Base-by-base conservation (phyloP, 2,329 filamentous ascomycete species). In the Beauveria rudraprayagi region DNA sequence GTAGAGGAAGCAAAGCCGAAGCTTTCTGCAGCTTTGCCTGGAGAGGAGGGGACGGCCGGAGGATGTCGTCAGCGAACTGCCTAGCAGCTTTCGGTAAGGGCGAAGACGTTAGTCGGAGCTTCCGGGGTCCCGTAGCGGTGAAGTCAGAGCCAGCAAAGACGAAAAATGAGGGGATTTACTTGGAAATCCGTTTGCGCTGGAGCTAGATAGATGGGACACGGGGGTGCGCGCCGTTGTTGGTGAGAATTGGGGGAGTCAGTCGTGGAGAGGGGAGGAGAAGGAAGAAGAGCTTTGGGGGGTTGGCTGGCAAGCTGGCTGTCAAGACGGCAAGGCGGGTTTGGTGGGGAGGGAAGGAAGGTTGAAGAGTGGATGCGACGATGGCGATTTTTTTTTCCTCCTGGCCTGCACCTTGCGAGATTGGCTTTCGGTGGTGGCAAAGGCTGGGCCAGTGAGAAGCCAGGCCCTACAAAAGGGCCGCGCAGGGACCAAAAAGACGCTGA, bases 341-440 rank as follows among this genome's bases (percentile, higher is more conserved):
- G 58, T 54, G 58, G 58, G 58, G 58, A 60, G 58, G 58, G 57
- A 47, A 60, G 58, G 58, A 60, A 60, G 57, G 57, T 53, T 53
- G 57, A 37, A 53, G 57, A 60, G 58, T 60, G 58, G 58, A 60
- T 60, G 58, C 41, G 47, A 59, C n/a, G 37, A 51, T 51, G 56
- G 56, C 47, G 56, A 52, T 52, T 52, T 59, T 59, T 59, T 59
- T 50, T 34, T 10, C 55, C 55, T 41, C 10, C n/a, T 22, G 34
- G 14, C 11, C 34, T 57, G 3, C 41, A 43, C 19, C 34, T 37
- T 37, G 41, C 41, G 7, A 43, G 41, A 19, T 43, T 43, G 17
- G 28, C 30, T 26, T 40, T 41, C 8, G 51, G 41, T 30, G 41
- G 50, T 54, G 57, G 56, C 47, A 26, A 59, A 43, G 22, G 37